Evolutionary conservation across 331 rosid genomes (phyloP), one percentile per base, ranked within the genome.

Genomic region (Saraca asoca): DNA sequence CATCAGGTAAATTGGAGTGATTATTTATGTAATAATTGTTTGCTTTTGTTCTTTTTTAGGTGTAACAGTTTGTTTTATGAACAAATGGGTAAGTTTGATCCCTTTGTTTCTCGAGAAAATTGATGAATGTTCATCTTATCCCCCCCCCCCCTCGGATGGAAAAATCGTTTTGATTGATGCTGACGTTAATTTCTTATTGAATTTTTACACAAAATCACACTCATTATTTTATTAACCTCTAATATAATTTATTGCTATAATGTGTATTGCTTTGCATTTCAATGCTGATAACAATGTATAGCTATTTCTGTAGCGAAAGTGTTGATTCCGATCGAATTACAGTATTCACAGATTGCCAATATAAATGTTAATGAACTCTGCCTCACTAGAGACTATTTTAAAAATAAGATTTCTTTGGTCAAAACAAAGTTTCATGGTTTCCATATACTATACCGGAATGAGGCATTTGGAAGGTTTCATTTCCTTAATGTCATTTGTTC

Each of bases 1-100:
- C 81, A 76, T 88, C 76, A 85, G 95, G 95, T 80, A 35, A 58
- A 34, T 29, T 41, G 35, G 16, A 61, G 17, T 7, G 34, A 6
- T 54, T 13, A 11, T 50, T 53, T 33, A 7, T 6, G 31, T 7
- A 10, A 45, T 62, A 14, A 9, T 31, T 61, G 4, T 14, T 61
- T 16, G 43, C 70, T 51, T 3, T 69, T 37, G 45, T 49, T 57
- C 48, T 34, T 18, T 12, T 54, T 10, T 58, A 17, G 12, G n/a
- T 46, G 19, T 59, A 18, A 12, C 18, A 0, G 6, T 65, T 57
- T 45, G 75, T 42, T 9, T 60, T 46, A 38, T 66, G 6, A 6
- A 14, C 31, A 18, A 15, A 59, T 57, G 24, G 62, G 51, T 15
- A 9, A 37, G n/a, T 29, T 60, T 67, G 73, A 70, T 84, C 73